Percentiles rank a stretch among this genome's conserved stretches.
These are phyloP conservation scores for Suillus clintonianus DNA, from an alignment of 768 basidiomycete species.

Conservation along the genomic window DNA sequence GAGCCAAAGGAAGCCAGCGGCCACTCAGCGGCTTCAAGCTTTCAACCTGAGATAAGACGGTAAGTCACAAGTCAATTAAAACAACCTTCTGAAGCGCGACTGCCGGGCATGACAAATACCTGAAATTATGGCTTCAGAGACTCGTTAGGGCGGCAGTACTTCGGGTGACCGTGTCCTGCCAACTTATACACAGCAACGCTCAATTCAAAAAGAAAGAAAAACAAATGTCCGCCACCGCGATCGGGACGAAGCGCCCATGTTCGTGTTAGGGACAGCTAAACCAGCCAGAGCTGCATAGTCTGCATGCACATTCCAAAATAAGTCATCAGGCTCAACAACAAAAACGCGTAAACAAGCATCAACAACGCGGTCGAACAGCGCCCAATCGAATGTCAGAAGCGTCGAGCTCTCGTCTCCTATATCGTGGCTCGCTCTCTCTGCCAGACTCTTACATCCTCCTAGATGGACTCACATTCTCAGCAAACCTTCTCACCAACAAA, in stretches of 20 bases:
- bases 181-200: not conserved
- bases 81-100: not conserved
- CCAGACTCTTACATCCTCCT: constrained; percentile 72
- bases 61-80: not conserved
- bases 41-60: not conserved
- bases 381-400: not conserved
- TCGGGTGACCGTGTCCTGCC: not conserved
- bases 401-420: not conserved
- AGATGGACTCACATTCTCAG: constrained; percentile 73
- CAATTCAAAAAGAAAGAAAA: not conserved
- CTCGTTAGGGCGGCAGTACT: not conserved
- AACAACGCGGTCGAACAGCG: not conserved
- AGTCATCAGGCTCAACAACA: too few species aligned
- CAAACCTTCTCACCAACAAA: constrained; percentile 38
- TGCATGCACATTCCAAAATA: too few species aligned
- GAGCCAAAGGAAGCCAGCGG: too few species aligned
- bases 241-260: not conserved
- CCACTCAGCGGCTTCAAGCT: too few species aligned
- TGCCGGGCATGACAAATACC: not conserved
- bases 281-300: not conserved
- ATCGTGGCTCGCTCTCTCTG: constrained; percentile 52
- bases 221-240: not conserved
- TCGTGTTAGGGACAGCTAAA: not conserved
- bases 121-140: not conserved
- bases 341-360: not conserved